phyloP scores from a whole-genome alignment of 164 flowering plant species.

The Tinospora cordifolia region DNA sequence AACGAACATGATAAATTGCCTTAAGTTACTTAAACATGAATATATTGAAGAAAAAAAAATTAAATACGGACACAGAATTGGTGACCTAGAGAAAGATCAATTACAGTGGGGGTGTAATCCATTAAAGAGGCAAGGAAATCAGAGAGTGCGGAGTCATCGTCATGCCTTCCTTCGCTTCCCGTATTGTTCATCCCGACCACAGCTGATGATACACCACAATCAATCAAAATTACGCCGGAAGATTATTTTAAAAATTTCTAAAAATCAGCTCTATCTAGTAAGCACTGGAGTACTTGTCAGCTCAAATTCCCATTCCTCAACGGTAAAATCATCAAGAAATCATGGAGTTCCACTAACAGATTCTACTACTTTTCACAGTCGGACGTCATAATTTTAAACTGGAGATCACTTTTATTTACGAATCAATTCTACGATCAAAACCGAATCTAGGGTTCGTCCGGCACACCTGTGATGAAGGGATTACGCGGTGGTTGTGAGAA shows the following conservation, averaged over 20 bases:
- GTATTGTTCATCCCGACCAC: conserved; percentile 35
- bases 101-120: conserved; percentile 93
- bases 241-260: background rate
- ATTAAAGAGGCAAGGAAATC: conserved; percentile 80
- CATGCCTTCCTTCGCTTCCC: conserved; percentile 51
- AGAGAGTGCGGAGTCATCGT: conserved; percentile 67
- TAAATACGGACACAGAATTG: background rate
- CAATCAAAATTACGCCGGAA: background rate
- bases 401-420: background rate
- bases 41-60: background rate
- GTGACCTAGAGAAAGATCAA: background rate
- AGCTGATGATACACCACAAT: background rate
- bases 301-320: background rate
- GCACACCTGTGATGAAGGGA: background rate
- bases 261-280: background rate
- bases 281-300: background rate
- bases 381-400: background rate
- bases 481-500: background rate
- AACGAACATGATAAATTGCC: background rate
- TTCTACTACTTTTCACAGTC: background rate
- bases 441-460: background rate
- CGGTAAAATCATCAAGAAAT: background rate
- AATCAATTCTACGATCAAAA: background rate
- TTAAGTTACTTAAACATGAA: background rate
- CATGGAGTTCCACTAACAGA: background rate